Conservation (phyloP, 805 yeast genomes). For the Candida caryicola region DNA sequence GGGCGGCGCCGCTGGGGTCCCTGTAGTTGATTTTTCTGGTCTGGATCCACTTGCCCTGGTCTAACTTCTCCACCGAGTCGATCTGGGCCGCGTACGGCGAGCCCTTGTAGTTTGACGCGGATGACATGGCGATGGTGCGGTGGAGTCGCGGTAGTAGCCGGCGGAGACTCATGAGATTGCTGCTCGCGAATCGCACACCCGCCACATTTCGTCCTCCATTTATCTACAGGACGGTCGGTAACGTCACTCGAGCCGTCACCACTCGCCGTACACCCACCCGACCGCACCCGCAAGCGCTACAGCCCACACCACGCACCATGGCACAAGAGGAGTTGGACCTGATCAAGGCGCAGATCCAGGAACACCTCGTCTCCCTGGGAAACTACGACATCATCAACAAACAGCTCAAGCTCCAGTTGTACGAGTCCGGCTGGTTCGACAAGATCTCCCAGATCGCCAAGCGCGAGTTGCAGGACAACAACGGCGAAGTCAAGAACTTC, state of each 20-base stretch:
- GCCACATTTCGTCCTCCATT: no score
- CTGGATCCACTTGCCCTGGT: conserved; percentile 45
- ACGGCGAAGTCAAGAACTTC: conserved; percentile 44
- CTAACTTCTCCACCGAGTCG: conserved; percentile 31
- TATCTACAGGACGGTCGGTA: no score
- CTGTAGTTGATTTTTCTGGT: conserved; percentile 62
- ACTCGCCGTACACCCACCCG: no score
- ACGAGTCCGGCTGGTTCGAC: conserved; percentile 86
- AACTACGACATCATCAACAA: conserved; percentile 74
- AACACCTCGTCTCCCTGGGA: conserved; percentile 70
- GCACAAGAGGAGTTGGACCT: conserved; percentile 33
- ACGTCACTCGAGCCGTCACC: no score
- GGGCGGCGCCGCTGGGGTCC: conserved; percentile 64
- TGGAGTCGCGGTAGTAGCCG: no score
- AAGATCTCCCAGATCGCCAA: conserved; percentile 60
- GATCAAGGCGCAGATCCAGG: conserved; percentile 62
- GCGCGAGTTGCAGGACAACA: conserved; percentile 42
- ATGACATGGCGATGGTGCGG: background rate
- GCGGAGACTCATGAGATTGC: no score
- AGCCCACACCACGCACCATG: background rate
- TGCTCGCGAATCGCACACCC: no score
- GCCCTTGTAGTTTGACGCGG: background rate
- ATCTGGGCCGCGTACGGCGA: conserved; percentile 38
- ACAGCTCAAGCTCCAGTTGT: conserved; percentile 58
- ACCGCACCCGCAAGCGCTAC: no score